Evolutionary conservation across 2,329 filamentous ascomycete species (phyloP).

Genomic region (Myriangium duriaei): DNA sequence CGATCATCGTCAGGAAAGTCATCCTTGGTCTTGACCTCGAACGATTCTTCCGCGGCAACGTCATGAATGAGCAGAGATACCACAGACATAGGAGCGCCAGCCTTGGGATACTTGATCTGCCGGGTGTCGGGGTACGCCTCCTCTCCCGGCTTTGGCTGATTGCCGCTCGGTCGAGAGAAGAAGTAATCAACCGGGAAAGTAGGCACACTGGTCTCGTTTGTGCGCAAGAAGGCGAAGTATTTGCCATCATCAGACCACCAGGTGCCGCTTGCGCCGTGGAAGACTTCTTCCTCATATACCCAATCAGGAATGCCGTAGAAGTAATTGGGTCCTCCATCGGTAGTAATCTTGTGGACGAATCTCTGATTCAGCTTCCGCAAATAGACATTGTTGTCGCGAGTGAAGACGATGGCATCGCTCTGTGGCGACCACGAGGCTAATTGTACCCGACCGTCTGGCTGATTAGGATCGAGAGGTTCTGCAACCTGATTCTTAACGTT

Average conservation of each 20-base stretch:
- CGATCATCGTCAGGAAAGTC: slow-evolving; percentile 72
- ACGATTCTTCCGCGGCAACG: slow-evolving; percentile 60
- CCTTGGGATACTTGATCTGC: slow-evolving; percentile 94
- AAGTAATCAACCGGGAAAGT: slow-evolving; percentile 93
- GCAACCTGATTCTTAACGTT: slow-evolving; percentile 70
- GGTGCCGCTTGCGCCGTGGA: slow-evolving; percentile 65
- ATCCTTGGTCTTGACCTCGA: slow-evolving; percentile 63
- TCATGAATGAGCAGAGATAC: slow-evolving; percentile 87
- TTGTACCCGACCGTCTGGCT: slow-evolving; percentile 57
- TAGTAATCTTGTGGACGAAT: slow-evolving; percentile 60
- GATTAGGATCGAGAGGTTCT: slow-evolving; percentile 61
- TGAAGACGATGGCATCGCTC: slow-evolving; percentile 81
- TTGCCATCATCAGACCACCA: slow-evolving; percentile 94
- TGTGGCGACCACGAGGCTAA: slow-evolving; percentile 81
- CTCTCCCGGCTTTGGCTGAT: slow-evolving; percentile 52
- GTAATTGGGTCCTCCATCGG: slow-evolving; percentile 72
- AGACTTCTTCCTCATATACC: slow-evolving; percentile 88
- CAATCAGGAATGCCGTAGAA: slow-evolving; percentile 97
- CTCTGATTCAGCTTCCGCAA: slow-evolving; percentile 54
- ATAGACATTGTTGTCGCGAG: slow-evolving; percentile 79
- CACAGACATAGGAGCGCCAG: slow-evolving; percentile 82
- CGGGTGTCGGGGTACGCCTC: slow-evolving; percentile 84
- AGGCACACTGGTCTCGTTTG: slow-evolving; percentile 83
- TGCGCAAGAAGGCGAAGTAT: slow-evolving; percentile 81
- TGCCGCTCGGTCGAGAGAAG: slow-evolving; percentile 70